phyloP scores from a whole-genome alignment of 2,329 filamentous ascomycete genomes.

The Aureobasidium sp. region DNA sequence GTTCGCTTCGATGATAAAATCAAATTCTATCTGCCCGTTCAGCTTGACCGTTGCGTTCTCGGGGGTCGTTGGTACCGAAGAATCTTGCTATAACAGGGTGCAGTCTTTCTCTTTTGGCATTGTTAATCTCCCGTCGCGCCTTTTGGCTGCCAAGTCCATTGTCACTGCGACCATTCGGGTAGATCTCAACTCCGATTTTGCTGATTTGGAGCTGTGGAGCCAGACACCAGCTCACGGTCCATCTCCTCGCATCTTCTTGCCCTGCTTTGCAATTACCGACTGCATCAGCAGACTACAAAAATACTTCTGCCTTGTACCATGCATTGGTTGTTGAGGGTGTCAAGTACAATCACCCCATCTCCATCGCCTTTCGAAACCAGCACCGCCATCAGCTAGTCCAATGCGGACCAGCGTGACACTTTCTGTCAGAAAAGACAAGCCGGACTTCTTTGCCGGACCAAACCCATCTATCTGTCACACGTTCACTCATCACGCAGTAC shows the following conservation, averaged over 20 bases:
- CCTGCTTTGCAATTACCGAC: constrained; percentile 9
- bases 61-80: constrained; percentile 1
- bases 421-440: background rate
- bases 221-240: constrained; percentile 3
- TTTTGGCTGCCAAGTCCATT: constrained; percentile 7
- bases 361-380: background rate
- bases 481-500: constrained; percentile 22
- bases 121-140: constrained; percentile 12
- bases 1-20: constrained; percentile 4
- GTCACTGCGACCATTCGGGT: constrained; percentile 6
- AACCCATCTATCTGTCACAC: constrained; percentile 3
- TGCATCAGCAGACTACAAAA: constrained; percentile 2
- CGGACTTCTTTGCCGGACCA: constrained; percentile 13
- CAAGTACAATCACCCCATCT: background rate
- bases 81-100: background rate
- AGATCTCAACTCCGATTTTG: background rate
- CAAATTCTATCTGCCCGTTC: background rate
- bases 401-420: background rate
- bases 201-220: background rate
- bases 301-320: constrained; percentile 7
- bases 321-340: background rate
- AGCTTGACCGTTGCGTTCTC: background rate
- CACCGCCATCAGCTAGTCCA: background rate
- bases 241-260: background rate
- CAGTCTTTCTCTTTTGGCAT: constrained; percentile 2